Evolutionary conservation across 1,139 yeast genomes (phyloP), one percentile per base, ranked within the genome.

Genomic region (Hemisphaericaspora lyxosophila): DNA sequence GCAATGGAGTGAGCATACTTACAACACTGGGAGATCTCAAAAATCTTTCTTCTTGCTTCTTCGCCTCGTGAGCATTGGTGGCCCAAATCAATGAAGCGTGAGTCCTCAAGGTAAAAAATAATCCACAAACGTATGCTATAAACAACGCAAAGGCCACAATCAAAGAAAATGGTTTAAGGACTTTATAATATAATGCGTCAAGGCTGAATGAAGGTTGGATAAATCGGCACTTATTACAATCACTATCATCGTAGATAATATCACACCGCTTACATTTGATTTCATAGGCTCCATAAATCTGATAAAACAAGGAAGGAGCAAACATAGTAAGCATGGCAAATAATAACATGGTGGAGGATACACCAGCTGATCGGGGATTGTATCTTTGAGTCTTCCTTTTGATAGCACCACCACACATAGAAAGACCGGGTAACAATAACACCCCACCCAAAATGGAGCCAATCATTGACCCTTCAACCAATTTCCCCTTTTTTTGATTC

Each of bases 21-120:
- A 47, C 49, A 11, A 68, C 36, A 40, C 70, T 65, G 3, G 71
- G 70, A 7, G 69, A 61, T 27, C 63, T 48, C 34, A 52, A 44
- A 28, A 46, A 47, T 8, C 50, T 56, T 4, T 62, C 67, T 28
- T 57, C 63, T 26, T 34, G 39, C 31, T 39, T 44, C 17, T 28
- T 51, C 7, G 50, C 48, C 38, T 70, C 75, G 38, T 70, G 75
- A 2, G 69, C 63, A 35, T 53, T 64, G 11, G 75, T 78, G 36
- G 90, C 88, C 99, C 98, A 94, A 47, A 92, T 94, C 61, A 89
- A 71, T 1, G 96, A 92, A 0, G 98, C 98, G 60, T 92, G 99
- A 0, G 98, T 92, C 51, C 96, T 77, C 53, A 92, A 73, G 0
- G 99, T 92, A 59, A 92, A 92, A 77, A 88, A 83, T 36, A 92